A percentile compares a stretch with the other conserved stretches of the same genome.
Conservation (phyloP, 768 basidiomycete genomes). For the Mycena rebaudengoi region DNA sequence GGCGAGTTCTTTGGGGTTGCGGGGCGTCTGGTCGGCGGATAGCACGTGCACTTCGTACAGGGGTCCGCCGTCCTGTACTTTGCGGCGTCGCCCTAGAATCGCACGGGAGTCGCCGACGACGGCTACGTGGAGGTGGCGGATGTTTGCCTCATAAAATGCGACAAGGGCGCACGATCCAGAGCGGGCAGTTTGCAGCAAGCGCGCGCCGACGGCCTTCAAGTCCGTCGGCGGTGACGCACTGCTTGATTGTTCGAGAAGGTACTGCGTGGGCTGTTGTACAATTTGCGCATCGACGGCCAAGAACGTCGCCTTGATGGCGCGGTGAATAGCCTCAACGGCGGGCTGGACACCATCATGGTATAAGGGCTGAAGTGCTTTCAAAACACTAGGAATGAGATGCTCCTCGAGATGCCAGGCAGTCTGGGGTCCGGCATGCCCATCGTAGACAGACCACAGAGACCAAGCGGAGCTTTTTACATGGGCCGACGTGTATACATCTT, state of each 20-base stretch:
- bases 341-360: constrained; percentile 25
- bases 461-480: constrained; percentile 1
- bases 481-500: constrained; percentile 6
- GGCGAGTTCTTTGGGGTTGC: constrained; percentile 47
- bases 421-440: constrained; percentile 23
- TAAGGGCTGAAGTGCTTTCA: not conserved
- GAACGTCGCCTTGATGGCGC: constrained; percentile 48
- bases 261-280: constrained; percentile 42
- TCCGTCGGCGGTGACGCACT: not conserved
- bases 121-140: constrained; percentile 49
- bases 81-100: constrained; percentile 51
- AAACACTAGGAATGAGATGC: constrained; percentile 8
- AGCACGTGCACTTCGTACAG: constrained; percentile 51
- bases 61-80: constrained; percentile 29
- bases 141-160: constrained; percentile 51
- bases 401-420: constrained; percentile 12
- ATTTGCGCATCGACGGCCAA: constrained; percentile 50
- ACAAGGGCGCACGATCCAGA: constrained; percentile 55
- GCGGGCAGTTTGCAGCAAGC: constrained; percentile 42
- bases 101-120: constrained; percentile 59
- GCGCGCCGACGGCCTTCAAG: constrained; percentile 36
- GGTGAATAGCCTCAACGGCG: constrained; percentile 41
- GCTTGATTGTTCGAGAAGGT: constrained; percentile 30
- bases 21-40: constrained; percentile 49
- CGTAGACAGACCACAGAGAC: constrained; percentile 26